phyloP scores from a whole-genome alignment of 177 flowering plant genomes.

The Telopea speciosissima region DNA sequence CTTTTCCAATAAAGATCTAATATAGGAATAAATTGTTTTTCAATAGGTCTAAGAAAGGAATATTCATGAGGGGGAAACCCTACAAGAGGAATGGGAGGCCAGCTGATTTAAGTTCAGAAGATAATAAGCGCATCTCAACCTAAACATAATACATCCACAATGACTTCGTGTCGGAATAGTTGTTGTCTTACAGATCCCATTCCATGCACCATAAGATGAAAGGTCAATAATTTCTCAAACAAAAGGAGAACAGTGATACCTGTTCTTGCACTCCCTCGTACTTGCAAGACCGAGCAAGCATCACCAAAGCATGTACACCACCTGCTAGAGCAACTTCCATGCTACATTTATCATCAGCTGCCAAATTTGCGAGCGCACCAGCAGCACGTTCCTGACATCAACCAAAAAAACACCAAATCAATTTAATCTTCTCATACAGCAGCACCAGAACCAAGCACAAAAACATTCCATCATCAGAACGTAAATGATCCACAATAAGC shows the following conservation, averaged over 20 bases:
- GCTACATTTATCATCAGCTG: slow-evolving; percentile 98
- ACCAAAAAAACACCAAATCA: slow-evolving; percentile 5
- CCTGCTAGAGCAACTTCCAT: slow-evolving; percentile 89
- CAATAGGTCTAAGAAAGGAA: no score
- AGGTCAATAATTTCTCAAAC: background rate
- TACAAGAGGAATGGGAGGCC: no score
- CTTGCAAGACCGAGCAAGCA: slow-evolving; percentile 89
- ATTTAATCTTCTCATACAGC: slow-evolving; percentile 5
- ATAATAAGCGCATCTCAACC: no score
- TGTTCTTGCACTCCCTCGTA: slow-evolving; percentile 98
- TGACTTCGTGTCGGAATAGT: no score
- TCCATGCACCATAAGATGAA: background rate
- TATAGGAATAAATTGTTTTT: no score
- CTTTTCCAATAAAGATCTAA: no score
- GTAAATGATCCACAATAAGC: background rate
- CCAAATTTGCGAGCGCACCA: slow-evolving; percentile 97
- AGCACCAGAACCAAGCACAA: no score
- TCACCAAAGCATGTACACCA: slow-evolving; percentile 95
- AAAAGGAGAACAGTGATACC: slow-evolving; percentile 31
- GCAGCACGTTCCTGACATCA: slow-evolving; percentile 92
- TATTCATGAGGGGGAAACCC: no score
- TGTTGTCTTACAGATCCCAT: no score
- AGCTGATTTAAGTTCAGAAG: no score
- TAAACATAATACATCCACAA: no score
- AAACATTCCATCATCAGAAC: background rate